Evolutionary conservation across 2,329 filamentous ascomycete species (phyloP), one percentile per base, ranked within the genome.

Genomic region (Penicillium sp.): DNA sequence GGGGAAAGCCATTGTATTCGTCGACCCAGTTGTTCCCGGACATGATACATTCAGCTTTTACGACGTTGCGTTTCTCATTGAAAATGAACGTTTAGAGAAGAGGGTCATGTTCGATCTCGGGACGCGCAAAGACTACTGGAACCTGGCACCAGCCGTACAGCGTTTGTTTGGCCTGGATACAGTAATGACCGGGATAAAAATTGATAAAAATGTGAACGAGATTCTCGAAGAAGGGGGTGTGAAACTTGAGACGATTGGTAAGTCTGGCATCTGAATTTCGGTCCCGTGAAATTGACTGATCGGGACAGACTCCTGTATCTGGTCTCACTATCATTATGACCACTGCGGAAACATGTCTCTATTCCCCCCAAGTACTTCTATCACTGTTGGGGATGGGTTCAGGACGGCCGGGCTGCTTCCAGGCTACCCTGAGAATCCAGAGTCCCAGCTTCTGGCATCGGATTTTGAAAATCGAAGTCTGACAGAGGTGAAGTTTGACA

Each of bases 301-400:
- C 33, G 33, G 33, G 33, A 35, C 33, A 35, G 33, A 35, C 33
- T 35, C 33, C 33, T 35, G 33, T 35, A 55, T 59, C 26, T 59
- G 57, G 57, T 51, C 42, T 37, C 74, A 75, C 60, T 65, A 68
- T 53, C 73, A 74, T 40, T 70, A 65, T 46, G 72, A 75, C 48
- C 72, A 75, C 42, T 69, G 67, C 19, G 71, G 71, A 7, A 66
- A 71, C 48, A 68, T 68, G 2, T 65, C 58, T 2, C 56, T 55
- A 6, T 74, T 75, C 33, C 71, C 70, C 2, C 2, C 58, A 1
- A 60, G 48, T 2, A 71, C 70, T 16, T n/a, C 14, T 22, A 16
- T 43, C 40, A n/a, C 14, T 6, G 14, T n/a, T 43, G 4, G 62
- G 68, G 65, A 59, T 11, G 57, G 62, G 3, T 35, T 35, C 33